These are phyloP conservation scores for Venturia carpophila DNA, from an alignment of 2,329 filamentous ascomycete genomes.

Conservation along the genomic window DNA sequence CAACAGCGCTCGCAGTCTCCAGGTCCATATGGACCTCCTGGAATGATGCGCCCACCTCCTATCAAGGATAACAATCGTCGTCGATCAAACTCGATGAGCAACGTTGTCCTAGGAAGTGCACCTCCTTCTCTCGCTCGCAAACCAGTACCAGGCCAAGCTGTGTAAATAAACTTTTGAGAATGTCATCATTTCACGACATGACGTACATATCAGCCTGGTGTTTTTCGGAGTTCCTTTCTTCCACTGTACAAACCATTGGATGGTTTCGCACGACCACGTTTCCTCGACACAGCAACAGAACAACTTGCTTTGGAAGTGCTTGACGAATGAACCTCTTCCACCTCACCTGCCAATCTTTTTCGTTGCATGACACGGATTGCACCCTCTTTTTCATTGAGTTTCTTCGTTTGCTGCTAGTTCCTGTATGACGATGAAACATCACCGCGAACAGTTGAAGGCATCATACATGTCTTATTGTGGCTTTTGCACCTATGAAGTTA, in stretches of 20 bases:
- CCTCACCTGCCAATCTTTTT: not conserved
- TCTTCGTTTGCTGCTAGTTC: slow-evolving; percentile 12
- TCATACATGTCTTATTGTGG: not conserved
- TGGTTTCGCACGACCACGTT: slow-evolving; percentile 3
- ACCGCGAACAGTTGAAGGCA: not conserved
- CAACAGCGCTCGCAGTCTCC: slow-evolving; percentile 34
- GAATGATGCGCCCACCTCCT: slow-evolving; percentile 18
- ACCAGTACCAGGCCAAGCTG: slow-evolving; percentile 17
- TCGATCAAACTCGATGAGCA: slow-evolving; percentile 32
- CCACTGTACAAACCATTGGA: slow-evolving; percentile 1
- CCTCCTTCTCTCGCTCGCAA: slow-evolving; percentile 6
- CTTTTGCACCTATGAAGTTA: not conserved
- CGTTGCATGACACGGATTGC: not conserved
- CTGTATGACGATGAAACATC: slow-evolving; percentile 1
- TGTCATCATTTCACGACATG: slow-evolving; percentile 2
- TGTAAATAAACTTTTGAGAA: not conserved
- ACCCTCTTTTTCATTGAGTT: slow-evolving; percentile 5
- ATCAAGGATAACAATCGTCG: slow-evolving; percentile 29
- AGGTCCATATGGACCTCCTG: slow-evolving; percentile 31
- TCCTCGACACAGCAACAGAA: not conserved
- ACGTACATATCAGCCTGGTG: not conserved
- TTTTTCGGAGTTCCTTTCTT: not conserved
- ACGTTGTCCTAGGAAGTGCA: slow-evolving; percentile 20
- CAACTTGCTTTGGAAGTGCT: not conserved
- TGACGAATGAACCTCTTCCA: slow-evolving; percentile 2